Base-by-base conservation (phyloP, 352 stramenopile genomes). In the Globisporangium orthogonon region DNA sequence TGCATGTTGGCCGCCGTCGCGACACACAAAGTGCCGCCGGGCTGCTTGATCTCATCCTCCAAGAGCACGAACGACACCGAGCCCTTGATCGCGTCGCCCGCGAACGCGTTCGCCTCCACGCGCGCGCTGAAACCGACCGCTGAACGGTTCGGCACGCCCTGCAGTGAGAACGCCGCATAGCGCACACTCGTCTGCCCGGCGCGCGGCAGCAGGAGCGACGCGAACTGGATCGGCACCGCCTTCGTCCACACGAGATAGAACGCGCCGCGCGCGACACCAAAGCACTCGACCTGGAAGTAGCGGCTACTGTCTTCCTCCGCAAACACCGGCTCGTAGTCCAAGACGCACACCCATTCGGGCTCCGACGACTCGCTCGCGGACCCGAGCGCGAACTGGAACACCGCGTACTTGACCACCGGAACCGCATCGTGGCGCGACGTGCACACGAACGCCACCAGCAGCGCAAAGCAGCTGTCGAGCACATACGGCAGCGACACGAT, bases 201-300 rank as follows among this genome's bases (percentile, higher is more conserved):
- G 33, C 71, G 68, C 3, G 78, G 82, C 40, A 91, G 55, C 39
- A 87, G 60, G 48, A 91, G 82, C 3, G 82, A 71, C n/a, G 65
- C 68, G 55, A 92, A 76, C 52, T 89, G 77, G 23, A 87, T 63
- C 14, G 76, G 82, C 37, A 76, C 58, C 35, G 71, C 76, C 14
- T 71, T 58, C 14, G 73, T 67, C 82, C 82, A 92, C 40, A 90
- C 79, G 9, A 92, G 61, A 41, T 90, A 92, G 51, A 92, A 70
- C 3, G 79, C 76, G 13, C 63, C 68, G 30, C 65, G 69, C 30
- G 80, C 87, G 59, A 92, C 83, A 3, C 66, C 40, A 33, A 86
- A 71, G 15, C 72, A 86, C 46, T 87, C 74, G 6, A 90, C 78
- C 13, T 79, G 35, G 44, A 89, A 82, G 63, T 78, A 86, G 7